Evolutionary conservation across 2,329 filamentous ascomycete genomes (phyloP), one percentile per base, ranked within the genome.

Genomic region (Rosellinia necatrix): DNA sequence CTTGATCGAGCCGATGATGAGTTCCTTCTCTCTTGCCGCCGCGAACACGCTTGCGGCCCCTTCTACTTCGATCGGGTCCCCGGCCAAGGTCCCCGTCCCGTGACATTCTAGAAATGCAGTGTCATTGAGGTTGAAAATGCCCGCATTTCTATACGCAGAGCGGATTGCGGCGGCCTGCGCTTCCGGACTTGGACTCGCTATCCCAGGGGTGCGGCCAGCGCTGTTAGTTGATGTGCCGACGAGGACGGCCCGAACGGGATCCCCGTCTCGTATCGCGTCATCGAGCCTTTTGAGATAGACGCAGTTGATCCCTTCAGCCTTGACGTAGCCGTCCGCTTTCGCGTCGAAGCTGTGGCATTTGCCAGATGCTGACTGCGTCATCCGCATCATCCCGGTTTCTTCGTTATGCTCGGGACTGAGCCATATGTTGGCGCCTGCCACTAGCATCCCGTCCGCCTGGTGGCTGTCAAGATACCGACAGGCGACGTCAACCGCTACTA

Each of bases 401-500:
- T 46, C 41, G 9, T 47, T 47, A 10, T 41, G 35, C 13, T 62
- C 60, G 5, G 60, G 60, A n/a, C 50, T 60, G 1, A 60, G 42
- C 21, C 40, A 52, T 7, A 62, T 46, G 8, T 60, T 62, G 21
- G 37, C 37, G 2, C 53, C 57, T 4, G 30, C 51, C 1, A 59
- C 50, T 10, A 69, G 22, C 12, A 67, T 53, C 6, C 24, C 43
- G 12, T 53, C 44, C 3, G 46, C 57, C 13, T 71, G 68, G 2
- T 63, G 21, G 7, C 22, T 42, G 10, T 24, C 38, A 7, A 60
- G 34, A 19, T 46, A 53, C 8, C 32, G 30, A 59, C 34, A 58
- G 43, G 29, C 61, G 10, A 64, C 61, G 46, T 73, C 69, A 3
- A 74, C 42, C 4, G 68, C 68, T 10, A 67, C 58, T 7, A 72